Conservation (phyloP, 1,284 basidiomycete species). For the Serendipita sp. region DNA sequence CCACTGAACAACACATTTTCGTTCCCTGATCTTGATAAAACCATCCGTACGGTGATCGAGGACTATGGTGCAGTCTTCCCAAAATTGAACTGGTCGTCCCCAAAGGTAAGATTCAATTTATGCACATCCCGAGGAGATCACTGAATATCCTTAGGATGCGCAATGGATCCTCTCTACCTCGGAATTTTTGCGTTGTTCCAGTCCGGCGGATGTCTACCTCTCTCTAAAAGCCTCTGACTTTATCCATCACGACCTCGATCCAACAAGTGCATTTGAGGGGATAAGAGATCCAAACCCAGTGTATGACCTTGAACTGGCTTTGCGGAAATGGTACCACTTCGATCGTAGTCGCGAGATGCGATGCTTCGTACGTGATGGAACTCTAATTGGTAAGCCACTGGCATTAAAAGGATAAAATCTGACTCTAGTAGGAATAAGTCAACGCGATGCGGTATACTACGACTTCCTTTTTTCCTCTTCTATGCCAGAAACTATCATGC, state of each 20-base stretch:
- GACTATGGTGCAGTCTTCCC: conserved; percentile 81
- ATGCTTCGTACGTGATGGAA: conserved; percentile 67
- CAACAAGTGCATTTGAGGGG: conserved; percentile 46
- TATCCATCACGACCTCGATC: conserved; percentile 62
- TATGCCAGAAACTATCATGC: conserved; percentile 40
- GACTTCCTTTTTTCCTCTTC: conserved; percentile 61
- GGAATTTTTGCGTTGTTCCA: conserved; percentile 72
- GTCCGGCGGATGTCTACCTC: conserved; percentile 83
- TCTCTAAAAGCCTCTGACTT: conserved; percentile 91
- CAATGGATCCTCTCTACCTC: conserved; percentile 84
- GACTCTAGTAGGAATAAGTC: conserved; percentile 51
- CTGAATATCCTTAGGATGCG: conserved; percentile 50
- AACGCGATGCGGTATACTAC: conserved; percentile 86
- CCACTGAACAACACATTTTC: conserved; percentile 28
- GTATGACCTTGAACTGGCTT: conserved; percentile 71
- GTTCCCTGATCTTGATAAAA: conserved; percentile 65
- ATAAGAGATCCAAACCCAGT: conserved; percentile 15
- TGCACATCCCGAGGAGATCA: not conserved
- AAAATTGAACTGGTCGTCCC: conserved; percentile 88
- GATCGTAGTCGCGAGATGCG: conserved; percentile 73
- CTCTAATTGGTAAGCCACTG: conserved; percentile 46
- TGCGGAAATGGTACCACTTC: conserved; percentile 84
- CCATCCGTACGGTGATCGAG: conserved; percentile 54
- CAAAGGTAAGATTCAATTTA: conserved; percentile 41
- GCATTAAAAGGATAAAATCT: not conserved